Base-by-base conservation (phyloP, 371 early-diverging fungal genomes). In the Mortierella sp. region DNA sequence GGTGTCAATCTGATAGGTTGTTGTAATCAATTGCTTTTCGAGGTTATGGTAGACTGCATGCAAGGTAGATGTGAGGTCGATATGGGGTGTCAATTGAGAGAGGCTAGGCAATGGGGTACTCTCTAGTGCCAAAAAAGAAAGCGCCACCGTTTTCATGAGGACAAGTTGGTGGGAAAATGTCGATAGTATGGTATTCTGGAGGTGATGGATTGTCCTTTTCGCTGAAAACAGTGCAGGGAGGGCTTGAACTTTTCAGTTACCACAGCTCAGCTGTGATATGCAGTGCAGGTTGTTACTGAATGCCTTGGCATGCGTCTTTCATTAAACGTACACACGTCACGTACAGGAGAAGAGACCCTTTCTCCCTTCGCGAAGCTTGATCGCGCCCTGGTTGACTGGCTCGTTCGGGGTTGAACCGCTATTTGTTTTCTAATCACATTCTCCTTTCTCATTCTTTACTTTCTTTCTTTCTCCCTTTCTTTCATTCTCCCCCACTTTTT, bases 291-390 rank as follows among this genome's bases (percentile, higher is more conserved):
- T 13, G 50, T 14, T 50, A 5, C 16, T 50, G 50, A 0, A 16
- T 3, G n/a, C 16, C 50, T 8, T 16, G 34, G 19, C 21, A 63
- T 19, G 34, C 63, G 21, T n/a, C n/a, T n/a, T n/a, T n/a, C n/a
- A n/a, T n/a, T n/a, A n/a, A n/a, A n/a, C n/a, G n/a, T n/a, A 34
- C 63, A 65, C 38, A 65, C 38, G 38, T 68, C 68, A 68, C 68
- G 44, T 68, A 68, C 21, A 19, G 63, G 28, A 7, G 16, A 16
- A 28, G 31, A 58, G 14, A 11, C 19, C 11, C 5, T 31, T 14
- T 19, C 16, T 34, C 63, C 3, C 28, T 28, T 58, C 58, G 28
- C 28, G 58, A 58, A 44, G 28, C 28, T 58, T 60, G 63, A 63
- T 31, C 21, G 38, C 38, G 34, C 63, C 63, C 50, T 50, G 50